Evolutionary conservation across 2,329 filamentous ascomycete species (phyloP).

Genomic region (Hypoxylon sp.): DNA sequence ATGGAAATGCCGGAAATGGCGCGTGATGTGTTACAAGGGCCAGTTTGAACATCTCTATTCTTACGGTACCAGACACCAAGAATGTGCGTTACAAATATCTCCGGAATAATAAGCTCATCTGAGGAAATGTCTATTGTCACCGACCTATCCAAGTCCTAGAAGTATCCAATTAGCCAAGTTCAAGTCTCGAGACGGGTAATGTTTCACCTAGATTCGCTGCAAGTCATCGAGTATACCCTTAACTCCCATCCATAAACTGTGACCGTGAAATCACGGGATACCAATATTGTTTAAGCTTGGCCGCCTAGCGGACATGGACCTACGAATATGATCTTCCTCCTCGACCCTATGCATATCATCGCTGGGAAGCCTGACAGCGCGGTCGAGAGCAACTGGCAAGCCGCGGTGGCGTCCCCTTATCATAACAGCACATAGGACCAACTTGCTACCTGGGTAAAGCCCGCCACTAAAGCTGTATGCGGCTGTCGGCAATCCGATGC

Average conservation of each 20-base stretch:
- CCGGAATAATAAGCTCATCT: too few species aligned
- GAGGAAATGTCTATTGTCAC: background rate
- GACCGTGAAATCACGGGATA: conserved; percentile 24
- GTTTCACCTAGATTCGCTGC: background rate
- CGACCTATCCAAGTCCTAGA: background rate
- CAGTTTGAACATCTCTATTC: background rate
- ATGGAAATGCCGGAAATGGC: background rate
- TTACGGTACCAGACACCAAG: too few species aligned
- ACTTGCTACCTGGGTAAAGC: conserved; percentile 67
- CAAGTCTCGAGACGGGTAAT: background rate
- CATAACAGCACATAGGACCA: conserved; percentile 70
- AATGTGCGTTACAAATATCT: too few species aligned
- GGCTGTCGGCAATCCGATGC: conserved; percentile 64
- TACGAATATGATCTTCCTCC: conserved; percentile 58
- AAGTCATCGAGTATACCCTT: background rate
- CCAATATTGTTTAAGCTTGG: conserved; percentile 43
- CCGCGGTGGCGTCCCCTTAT: conserved; percentile 67
- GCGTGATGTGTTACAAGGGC: background rate
- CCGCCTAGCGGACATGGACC: conserved; percentile 54
- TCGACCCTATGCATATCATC: conserved; percentile 56
- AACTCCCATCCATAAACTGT: background rate
- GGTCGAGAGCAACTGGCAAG: conserved; percentile 67
- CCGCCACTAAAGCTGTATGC: conserved; percentile 68
- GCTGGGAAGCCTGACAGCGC: conserved; percentile 61
- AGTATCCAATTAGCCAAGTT: background rate